Percentiles rank a stretch among this genome's conserved stretches.
phyloP scores from a whole-genome alignment of 2,329 filamentous ascomycete genomes.

The Neoascochyta sp. region DNA sequence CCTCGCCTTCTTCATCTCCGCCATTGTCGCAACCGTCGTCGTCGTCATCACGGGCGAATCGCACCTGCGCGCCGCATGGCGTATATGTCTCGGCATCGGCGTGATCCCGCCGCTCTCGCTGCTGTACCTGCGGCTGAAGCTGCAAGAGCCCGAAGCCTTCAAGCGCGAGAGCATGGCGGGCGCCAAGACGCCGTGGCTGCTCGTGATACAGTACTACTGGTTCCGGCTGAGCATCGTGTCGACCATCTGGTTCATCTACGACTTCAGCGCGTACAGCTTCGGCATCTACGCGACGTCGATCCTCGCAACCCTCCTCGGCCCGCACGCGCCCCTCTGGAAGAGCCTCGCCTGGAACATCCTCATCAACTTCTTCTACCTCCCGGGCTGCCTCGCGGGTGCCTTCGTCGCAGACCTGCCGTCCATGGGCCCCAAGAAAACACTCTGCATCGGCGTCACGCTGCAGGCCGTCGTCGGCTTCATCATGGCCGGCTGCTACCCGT shows the following conservation, averaged over 20 bases:
- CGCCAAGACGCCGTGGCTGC: slow-evolving; percentile 35
- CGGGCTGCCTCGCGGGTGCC: slow-evolving; percentile 73
- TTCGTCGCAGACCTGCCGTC: slow-evolving; percentile 64
- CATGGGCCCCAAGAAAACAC: slow-evolving; percentile 71
- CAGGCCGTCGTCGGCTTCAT: slow-evolving; percentile 82
- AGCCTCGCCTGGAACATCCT: slow-evolving; percentile 85
- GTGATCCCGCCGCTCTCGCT: slow-evolving; percentile 50
- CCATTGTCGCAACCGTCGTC: slow-evolving; percentile 69
- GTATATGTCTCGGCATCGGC: slow-evolving; percentile 64
- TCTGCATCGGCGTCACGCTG: slow-evolving; percentile 65
- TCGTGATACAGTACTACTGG: slow-evolving; percentile 55
- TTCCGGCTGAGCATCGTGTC: slow-evolving; percentile 52
- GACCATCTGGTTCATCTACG: slow-evolving; percentile 55
- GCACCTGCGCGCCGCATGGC: slow-evolving; percentile 74
- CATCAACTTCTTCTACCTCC: slow-evolving; percentile 85
- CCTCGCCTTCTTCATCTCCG: slow-evolving; percentile 75
- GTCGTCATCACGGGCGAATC: slow-evolving; percentile 53
- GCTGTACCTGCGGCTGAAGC: slow-evolving; percentile 56
- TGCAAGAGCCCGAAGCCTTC: slow-evolving; percentile 52
- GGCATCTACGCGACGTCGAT: slow-evolving; percentile 80
- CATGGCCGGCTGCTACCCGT: slow-evolving; percentile 76
- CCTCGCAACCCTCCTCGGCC: slow-evolving; percentile 60
- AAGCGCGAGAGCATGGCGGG: slow-evolving; percentile 50
- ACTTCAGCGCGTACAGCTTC: slow-evolving; percentile 81
- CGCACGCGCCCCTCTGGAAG: slow-evolving; percentile 63